Base-by-base conservation (phyloP, 2,329 filamentous ascomycete species). In the Aspergillus fumigatus region DNA sequence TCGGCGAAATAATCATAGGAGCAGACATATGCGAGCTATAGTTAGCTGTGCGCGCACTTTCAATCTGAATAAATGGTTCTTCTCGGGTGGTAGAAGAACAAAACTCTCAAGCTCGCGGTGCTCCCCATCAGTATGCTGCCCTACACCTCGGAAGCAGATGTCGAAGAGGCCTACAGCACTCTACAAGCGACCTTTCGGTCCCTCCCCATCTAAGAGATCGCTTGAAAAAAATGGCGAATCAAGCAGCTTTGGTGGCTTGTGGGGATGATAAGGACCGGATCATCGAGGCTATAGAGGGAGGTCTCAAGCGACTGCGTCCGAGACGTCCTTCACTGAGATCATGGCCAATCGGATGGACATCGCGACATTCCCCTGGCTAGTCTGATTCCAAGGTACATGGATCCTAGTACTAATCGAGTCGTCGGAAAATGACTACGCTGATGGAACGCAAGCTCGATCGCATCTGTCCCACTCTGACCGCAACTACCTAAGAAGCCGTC, bases 221-320 rank as follows among this genome's bases (percentile, higher is more conserved):
- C 66, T 52, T 78, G 74, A 73, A 67, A 74, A n/a, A 73, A 73
- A 56, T 71, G 69, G 65, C 76, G 78, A 60, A 67, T 78, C 5
- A 74, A 75, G 54, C 71, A 76, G 60, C 51, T 73, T 1, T 79
- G 70, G 70, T 75, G 74, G 73, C 67, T 78, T 64, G 48, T 78
- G 19, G 68, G 35, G 75, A 77, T 54, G 76, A 77, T 53, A 64
- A 73, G 50, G 56, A 67, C 7, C 59, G 62, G 26, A 67, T 77
- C 21, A 40, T 64, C 4, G 64, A 72, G 2, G 73, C 69, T 4
- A 57, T 78, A 10, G 55, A 70, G 9, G 43, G 62, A 17, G 76
- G 78, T 55, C 67, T 77, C 17, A 62, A 72, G 56, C 67, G 70
- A 23, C 70, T 52, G 52, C 58, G 1, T 67, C 73, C 26, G 76